phyloP scores from a whole-genome alignment of 2,329 filamentous ascomycete species.

The Endoconidiophora polonica region DNA sequence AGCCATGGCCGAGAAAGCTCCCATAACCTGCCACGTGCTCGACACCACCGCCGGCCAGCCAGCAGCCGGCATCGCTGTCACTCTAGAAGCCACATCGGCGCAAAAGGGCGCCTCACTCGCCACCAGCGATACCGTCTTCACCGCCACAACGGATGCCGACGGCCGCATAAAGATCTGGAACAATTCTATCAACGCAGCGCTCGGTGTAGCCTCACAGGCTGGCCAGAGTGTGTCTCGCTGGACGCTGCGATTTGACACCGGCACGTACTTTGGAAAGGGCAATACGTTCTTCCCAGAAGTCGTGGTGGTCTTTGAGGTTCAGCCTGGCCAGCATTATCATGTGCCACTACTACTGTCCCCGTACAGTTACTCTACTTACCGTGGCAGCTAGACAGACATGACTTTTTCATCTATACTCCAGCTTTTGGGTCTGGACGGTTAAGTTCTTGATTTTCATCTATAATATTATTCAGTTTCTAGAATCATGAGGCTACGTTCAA shows the following conservation, averaged over 20 bases:
- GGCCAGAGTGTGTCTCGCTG: constrained; percentile 33
- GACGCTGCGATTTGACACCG: constrained; percentile 58
- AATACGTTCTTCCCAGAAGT: constrained; percentile 47
- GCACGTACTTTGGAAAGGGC: constrained; percentile 49
- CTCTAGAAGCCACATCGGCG: constrained; percentile 33
- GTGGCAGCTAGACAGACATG: constrained; percentile 40
- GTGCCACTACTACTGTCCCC: constrained; percentile 63
- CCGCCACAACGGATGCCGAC: constrained; percentile 56
- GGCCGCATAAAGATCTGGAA: constrained; percentile 55
- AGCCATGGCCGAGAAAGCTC: constrained; percentile 29
- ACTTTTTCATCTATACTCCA: too few relatives aligned
- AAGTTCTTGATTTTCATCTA: too few relatives aligned
- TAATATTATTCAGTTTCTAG: too few relatives aligned
- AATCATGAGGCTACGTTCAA: too few relatives aligned
- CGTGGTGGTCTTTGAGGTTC: constrained; percentile 35
- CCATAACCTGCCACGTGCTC: constrained; percentile 76
- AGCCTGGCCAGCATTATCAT: constrained; percentile 53
- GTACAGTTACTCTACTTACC: constrained; percentile 68
- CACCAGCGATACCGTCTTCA: constrained; percentile 28
- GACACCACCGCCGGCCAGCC: constrained; percentile 63
- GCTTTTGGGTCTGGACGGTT: too few relatives aligned
- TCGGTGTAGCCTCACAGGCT: neutral
- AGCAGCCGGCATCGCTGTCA: constrained; percentile 48
- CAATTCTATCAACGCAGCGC: neutral
- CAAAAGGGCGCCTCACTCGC: neutral